Percentiles rank a stretch among this genome's conserved stretches.
Conservation (phyloP, 2,329 filamentous ascomycete genomes). For the Cladophialophora chaetospira region DNA sequence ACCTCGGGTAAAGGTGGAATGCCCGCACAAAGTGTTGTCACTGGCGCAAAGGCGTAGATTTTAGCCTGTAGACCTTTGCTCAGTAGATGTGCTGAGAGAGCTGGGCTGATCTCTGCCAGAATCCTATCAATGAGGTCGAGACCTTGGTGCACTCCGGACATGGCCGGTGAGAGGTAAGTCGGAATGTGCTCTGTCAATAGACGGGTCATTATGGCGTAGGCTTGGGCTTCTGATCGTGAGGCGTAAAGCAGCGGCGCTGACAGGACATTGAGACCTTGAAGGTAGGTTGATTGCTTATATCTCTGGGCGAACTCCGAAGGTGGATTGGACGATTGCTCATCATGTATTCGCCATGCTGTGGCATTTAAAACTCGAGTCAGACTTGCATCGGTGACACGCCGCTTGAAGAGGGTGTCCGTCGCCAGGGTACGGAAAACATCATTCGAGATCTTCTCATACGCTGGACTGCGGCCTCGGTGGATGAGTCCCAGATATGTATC, state of each 20-base stretch:
- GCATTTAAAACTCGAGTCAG: conserved; percentile 93
- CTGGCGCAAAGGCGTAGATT: conserved; percentile 94
- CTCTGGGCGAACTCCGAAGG: conserved; percentile 42
- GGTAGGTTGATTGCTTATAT: conserved; percentile 57
- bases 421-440: conserved; percentile 96
- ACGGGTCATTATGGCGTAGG: conserved; percentile 85
- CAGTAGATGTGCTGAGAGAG: conserved; percentile 79
- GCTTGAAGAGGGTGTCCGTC: conserved; percentile 94
- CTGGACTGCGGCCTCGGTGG: conserved; percentile 88
- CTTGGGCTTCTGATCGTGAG: conserved; percentile 90
- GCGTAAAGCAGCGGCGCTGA: conserved; percentile 95
- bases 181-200: conserved; percentile 87
- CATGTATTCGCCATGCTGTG: conserved; percentile 89
- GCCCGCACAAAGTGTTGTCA: conserved; percentile 91
- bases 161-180: conserved; percentile 89
- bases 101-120: conserved; percentile 85
- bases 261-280: conserved; percentile 98
- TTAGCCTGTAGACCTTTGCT: conserved; percentile 87
- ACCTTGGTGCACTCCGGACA: conserved; percentile 95
- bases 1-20: conserved; percentile 95
- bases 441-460: conserved; percentile 96
- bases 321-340: conserved; percentile 64
- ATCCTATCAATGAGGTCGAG: conserved; percentile 90
- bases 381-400: conserved; percentile 92
- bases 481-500: conserved; percentile 88